Evolutionary conservation across 2,329 filamentous ascomycete genomes (phyloP).

Genomic region (Paecilomyces sp.): DNA sequence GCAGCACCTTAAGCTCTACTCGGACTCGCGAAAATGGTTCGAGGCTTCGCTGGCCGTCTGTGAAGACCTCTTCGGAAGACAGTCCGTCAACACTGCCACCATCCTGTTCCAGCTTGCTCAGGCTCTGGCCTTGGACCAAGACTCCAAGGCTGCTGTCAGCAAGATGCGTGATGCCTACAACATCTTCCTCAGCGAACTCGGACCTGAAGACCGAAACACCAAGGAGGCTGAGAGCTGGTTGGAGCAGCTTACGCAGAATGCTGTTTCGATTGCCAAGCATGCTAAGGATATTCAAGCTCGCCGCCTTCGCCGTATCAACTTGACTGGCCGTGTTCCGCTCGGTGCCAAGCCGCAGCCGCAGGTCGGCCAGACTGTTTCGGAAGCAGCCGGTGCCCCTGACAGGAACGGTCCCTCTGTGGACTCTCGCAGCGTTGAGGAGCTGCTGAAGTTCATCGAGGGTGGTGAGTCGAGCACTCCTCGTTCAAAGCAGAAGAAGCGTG

Average conservation of each 20-base stretch:
- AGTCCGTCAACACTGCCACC: slow-evolving; percentile 88
- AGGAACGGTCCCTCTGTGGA: slow-evolving; percentile 49
- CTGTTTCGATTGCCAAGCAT: slow-evolving; percentile 88
- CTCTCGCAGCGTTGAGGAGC: slow-evolving; percentile 80
- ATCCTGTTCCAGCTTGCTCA: slow-evolving; percentile 96
- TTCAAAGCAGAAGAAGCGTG: slow-evolving; percentile 39
- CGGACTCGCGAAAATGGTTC: slow-evolving; percentile 94
- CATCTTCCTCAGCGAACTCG: slow-evolving; percentile 84
- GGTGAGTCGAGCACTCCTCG: slow-evolving; percentile 33
- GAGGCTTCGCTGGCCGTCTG: slow-evolving; percentile 85
- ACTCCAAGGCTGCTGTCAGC: slow-evolving; percentile 82
- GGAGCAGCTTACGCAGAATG: slow-evolving; percentile 90
- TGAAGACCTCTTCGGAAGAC: slow-evolving; percentile 79
- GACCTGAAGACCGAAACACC: slow-evolving; percentile 89
- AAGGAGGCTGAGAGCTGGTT: slow-evolving; percentile 97
- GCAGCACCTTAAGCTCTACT: slow-evolving; percentile 88
- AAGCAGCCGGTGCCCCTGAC: slow-evolving; percentile 36
- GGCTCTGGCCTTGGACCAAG: slow-evolving; percentile 88
- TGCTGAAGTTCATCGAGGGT: slow-evolving; percentile 92
- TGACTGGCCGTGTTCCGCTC: slow-evolving; percentile 55
- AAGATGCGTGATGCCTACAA: slow-evolving; percentile 96
- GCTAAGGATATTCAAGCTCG: slow-evolving; percentile 77
- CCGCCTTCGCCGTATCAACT: slow-evolving; percentile 63
- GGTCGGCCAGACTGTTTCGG: slow-evolving; percentile 52
- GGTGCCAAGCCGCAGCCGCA: slow-evolving; percentile 56